phyloP scores from a whole-genome alignment of 257 asterid genomes.

The Nemophila menziesii region DNA sequence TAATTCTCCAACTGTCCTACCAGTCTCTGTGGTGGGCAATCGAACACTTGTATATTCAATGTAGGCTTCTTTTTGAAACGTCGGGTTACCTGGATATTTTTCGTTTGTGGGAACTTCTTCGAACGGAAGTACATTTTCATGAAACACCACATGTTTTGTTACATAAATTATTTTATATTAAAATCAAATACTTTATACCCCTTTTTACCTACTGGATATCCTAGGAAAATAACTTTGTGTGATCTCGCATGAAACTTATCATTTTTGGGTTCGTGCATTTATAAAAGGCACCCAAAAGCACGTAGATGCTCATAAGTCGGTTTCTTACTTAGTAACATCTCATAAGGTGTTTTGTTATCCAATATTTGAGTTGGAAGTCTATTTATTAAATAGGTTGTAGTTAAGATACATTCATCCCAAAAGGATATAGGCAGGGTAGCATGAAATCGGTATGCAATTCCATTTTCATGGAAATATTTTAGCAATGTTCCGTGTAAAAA shows the following conservation, averaged over 20 bases:
- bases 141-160: not conserved
- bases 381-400: not conserved
- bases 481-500: no score
- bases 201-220: not conserved
- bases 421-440: no score
- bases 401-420: no score
- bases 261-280: no score
- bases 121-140: no score
- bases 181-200: not conserved
- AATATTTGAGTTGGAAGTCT: not conserved
- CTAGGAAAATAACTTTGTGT: not conserved
- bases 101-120: not conserved
- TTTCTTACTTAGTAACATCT: not conserved
- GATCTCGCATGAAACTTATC: no score
- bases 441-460: no score
- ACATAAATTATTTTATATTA: not conserved
- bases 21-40: no score
- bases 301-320: not conserved
- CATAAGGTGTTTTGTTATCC: not conserved
- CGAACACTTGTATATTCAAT: no score
- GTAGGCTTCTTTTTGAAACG: not conserved
- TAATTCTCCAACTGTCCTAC: no score
- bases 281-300: conserved; percentile 3
- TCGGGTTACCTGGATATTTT: not conserved
- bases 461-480: no score